Evolutionary conservation across 2,329 filamentous ascomycete genomes (phyloP), one percentile per base, ranked within the genome.

Genomic region (Colletotrichum lentis): DNA sequence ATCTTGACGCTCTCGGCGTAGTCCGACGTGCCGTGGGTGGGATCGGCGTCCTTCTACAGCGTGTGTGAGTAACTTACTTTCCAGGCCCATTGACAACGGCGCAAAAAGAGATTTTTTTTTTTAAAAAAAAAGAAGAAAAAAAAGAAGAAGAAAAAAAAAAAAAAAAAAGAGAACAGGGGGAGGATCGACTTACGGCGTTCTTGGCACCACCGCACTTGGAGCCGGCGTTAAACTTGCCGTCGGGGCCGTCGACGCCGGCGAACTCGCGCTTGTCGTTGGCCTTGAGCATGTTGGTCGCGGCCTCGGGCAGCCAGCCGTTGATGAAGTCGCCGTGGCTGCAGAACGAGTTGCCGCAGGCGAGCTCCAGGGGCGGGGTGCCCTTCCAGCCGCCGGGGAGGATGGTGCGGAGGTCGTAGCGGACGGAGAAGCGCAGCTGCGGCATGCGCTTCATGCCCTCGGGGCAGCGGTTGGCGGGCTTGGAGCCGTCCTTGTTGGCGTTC

Each of bases 321-420:
- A 84, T 81, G 59, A 84, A 83, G 70, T 84, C 82, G 3, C 82
- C 81, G 70, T 84, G 82, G 3, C 74, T 76, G 76, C 79, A 80
- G 71, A 76, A 83, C 0, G 78, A 77, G n/a, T 73, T 71, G 0
- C 80, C 80, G 64, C 77, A 82, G 0, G 82, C 76, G 0, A 83
- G 76, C 74, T 82, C 78, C 24, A 83, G 70, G 0, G 82, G 82
- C 1, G 81, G 77, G 0, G 73, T 74, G 49, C 82, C 81, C 43
- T 69, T 76, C 82, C 82, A 84, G 22, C 82, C 81, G 50, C 79
- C 74, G 3, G 82, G 80, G 4, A 84, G 71, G 1, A 73, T 74
- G 53, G 78, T 79, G 63, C 80, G 78, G 6, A 82, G 73, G 64
- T 84, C 82, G 72, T 82, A 84, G 47, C 82, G 80, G 67, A 83